These are phyloP conservation scores for Xylaria longipes DNA, from an alignment of 495 filamentous ascomycete species.

Conservation along the genomic window DNA sequence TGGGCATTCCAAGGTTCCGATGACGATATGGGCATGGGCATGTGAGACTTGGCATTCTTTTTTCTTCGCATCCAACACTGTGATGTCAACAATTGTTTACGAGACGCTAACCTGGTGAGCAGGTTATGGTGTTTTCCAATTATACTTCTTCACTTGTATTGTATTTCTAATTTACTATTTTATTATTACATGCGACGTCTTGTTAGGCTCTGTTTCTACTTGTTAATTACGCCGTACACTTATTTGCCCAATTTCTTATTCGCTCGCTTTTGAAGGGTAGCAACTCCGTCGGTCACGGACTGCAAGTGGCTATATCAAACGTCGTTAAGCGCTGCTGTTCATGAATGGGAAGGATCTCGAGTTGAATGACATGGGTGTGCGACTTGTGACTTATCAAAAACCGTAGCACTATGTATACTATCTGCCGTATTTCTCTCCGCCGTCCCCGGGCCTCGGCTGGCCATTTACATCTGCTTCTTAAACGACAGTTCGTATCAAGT, in stretches of 20 bases:
- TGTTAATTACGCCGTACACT: not conserved
- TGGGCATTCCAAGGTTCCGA: no score
- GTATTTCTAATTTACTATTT: not conserved
- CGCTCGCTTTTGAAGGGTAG: not conserved
- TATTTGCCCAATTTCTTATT: not conserved
- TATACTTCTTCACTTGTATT: not conserved
- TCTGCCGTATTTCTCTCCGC: not conserved
- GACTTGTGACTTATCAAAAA: not conserved
- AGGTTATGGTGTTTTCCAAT: not conserved
- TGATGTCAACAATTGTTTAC: slow-evolving; percentile 13
- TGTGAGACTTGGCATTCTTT: not conserved
- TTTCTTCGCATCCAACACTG: not conserved
- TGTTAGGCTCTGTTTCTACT: not conserved
- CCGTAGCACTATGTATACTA: slow-evolving; percentile 4
- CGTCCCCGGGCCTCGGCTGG: not conserved
- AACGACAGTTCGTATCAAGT: slow-evolving; percentile 16
- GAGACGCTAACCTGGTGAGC: not conserved
- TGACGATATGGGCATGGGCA: not conserved
- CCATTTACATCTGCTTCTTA: slow-evolving; percentile 2
- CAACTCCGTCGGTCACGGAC: not conserved
- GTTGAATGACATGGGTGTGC: not conserved
- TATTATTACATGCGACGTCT: not conserved
- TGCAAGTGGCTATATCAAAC: not conserved
- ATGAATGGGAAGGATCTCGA: not conserved
- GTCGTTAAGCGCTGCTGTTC: not conserved